These are phyloP conservation scores for Lichtheimia ornata DNA, from an alignment of 371 early-diverging fungal species.

Conservation along the genomic window DNA sequence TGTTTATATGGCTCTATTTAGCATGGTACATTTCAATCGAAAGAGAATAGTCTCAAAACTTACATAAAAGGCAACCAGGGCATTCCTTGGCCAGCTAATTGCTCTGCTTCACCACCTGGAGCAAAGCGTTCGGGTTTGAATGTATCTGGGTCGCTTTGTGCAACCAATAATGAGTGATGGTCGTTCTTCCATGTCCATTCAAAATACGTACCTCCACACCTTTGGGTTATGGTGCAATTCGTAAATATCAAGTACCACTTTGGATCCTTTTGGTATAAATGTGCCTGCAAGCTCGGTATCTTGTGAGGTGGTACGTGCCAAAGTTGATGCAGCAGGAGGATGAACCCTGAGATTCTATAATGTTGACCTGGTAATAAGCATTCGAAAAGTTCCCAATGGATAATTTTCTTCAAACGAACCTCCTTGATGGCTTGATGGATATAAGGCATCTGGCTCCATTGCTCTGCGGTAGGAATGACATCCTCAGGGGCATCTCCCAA, in stretches of 20 bases:
- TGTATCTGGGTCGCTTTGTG: constrained; percentile 14
- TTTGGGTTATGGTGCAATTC: constrained; percentile 29
- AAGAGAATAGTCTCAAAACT: no score
- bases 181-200: no score
- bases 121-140: constrained; percentile 24
- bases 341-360: constrained; percentile 17
- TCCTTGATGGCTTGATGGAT: constrained; percentile 39
- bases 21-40: no score
- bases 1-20: no score
- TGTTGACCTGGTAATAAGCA: background rate
- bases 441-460: constrained; percentile 41
- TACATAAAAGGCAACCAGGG: constrained; percentile 52
- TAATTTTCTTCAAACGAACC: background rate
- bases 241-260: constrained; percentile 40
- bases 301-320: constrained; percentile 27
- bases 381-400: background rate
- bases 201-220: background rate
- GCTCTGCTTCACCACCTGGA: constrained; percentile 16
- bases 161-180: background rate
- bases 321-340: constrained; percentile 5
- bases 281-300: constrained; percentile 38
- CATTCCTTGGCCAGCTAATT: constrained; percentile 10
- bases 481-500: constrained; percentile 42
- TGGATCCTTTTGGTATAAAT: constrained; percentile 46
- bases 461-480: constrained; percentile 38